Evolutionary conservation across 148 eudicot species (phyloP), one percentile per base, ranked within the genome.

Genomic region (Cornus florida): DNA sequence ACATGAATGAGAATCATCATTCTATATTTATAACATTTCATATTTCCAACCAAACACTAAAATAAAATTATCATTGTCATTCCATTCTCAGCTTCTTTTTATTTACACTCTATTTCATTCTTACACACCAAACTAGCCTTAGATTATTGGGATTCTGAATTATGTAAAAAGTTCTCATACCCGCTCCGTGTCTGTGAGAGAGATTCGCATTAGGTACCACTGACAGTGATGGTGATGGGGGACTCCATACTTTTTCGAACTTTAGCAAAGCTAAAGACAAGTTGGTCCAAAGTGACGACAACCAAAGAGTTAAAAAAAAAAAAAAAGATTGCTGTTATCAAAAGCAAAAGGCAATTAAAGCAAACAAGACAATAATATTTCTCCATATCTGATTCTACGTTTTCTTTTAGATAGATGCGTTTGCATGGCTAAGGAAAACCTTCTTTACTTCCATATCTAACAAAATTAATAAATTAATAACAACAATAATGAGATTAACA

Each of bases 221-320:
- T 53, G 17, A 53, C 19, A 53, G 19, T 53, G 59, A 53, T 53
- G 19, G 59, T 11, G 59, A 12, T 16, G 59, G 19, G 59, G 0
- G 19, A 19, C 17, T 77, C 56, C 81, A 17, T 48, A 20, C 75
- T 73, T 76, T 81, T 67, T 73, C 72, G 71, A 62, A 77, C 73
- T 79, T 74, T 31, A 74, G 57, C 28, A 82, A 87, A 87, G 89
- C 69, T 74, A 77, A 79, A 72, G 78, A 67, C 82, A 86, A 86
- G 72, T 70, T 81, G 87, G 85, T 81, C 86, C 67, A 82, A 83
- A 77, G 72, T 68, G 80, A 75, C 77, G 43, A 33, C 35, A 3
- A 33, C 1, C 3, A 5, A 43, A 43, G 48, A 9, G 28, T 28
- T 28, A 43, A 6, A 1, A 43, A 43, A 76, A 3, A 39, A 62